Conservation (phyloP, 2,329 filamentous ascomycete species). For the Orbilia quercus region DNA sequence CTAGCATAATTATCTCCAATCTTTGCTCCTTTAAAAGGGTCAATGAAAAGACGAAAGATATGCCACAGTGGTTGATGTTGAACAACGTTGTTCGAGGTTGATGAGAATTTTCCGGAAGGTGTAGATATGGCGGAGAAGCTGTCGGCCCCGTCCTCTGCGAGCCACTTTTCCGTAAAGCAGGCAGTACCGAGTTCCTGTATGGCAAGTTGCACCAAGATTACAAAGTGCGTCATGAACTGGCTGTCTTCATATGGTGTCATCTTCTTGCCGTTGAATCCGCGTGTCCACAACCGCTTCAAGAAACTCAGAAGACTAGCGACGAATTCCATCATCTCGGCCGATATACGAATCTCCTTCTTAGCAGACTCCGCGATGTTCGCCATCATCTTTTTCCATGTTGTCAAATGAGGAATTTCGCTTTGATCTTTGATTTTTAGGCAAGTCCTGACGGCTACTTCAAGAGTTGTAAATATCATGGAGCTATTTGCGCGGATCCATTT, state of each 20-base stretch:
- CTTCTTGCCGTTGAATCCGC: conserved; percentile 64
- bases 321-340: conserved; percentile 82
- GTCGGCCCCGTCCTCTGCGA: conserved; percentile 68
- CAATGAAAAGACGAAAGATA: conserved; percentile 72
- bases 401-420: conserved; percentile 68
- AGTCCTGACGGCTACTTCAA: conserved; percentile 68
- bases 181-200: conserved; percentile 70
- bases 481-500: conserved; percentile 86
- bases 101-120: conserved; percentile 71
- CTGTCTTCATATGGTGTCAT: conserved; percentile 60
- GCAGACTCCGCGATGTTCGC: conserved; percentile 71
- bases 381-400: conserved; percentile 72
- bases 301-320: conserved; percentile 77
- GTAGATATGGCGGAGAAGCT: conserved; percentile 73
- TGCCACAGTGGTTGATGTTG: conserved; percentile 71
- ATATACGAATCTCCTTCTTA: conserved; percentile 90
- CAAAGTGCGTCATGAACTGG: conserved; percentile 66
- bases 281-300: conserved; percentile 76
- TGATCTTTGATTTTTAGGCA: conserved; percentile 66
- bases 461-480: conserved; percentile 72
- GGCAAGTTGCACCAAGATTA: conserved; percentile 67
- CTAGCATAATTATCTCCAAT: conserved; percentile 65
- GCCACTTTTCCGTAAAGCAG: conserved; percentile 73
- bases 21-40: conserved; percentile 65
- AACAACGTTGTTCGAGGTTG: conserved; percentile 67